These are phyloP conservation scores for Pyricularia sp. DNA, from an alignment of 2,329 filamentous ascomycete genomes.

Conservation along the genomic window DNA sequence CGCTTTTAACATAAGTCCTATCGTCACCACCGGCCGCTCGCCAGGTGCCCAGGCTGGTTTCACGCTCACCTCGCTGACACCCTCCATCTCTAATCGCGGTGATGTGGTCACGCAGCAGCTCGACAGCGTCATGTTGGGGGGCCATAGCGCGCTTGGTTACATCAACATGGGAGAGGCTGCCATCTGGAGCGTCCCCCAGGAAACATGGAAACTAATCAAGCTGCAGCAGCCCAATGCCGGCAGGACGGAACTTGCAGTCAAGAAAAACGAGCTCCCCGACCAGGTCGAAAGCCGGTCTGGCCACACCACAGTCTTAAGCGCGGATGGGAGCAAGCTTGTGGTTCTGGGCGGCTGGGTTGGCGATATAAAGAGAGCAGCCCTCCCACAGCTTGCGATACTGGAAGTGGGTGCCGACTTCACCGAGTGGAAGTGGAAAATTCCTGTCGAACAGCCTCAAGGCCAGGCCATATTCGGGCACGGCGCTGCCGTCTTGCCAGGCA, in stretches of 20 bases:
- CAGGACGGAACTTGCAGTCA: constrained; percentile 46
- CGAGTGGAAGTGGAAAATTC: constrained; percentile 63
- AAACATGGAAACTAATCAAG: constrained; percentile 74
- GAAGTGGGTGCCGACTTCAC: constrained; percentile 63
- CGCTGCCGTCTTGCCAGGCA: constrained; percentile 53
- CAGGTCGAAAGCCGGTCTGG: constrained; percentile 74
- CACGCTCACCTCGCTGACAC: constrained; percentile 63
- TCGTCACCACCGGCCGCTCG: constrained; percentile 39
- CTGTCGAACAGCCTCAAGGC: constrained; percentile 35
- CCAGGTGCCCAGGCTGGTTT: constrained; percentile 82
- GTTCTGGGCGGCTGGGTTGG: constrained; percentile 92
- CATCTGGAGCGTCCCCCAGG: constrained; percentile 76
- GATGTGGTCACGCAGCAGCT: constrained; percentile 62
- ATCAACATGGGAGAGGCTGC: constrained; percentile 92
- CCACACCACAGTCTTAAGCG: constrained; percentile 73
- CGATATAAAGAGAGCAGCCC: constrained; percentile 62
- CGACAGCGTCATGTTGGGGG: constrained; percentile 73
- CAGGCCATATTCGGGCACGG: constrained; percentile 53
- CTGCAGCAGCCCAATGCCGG: constrained; percentile 37
- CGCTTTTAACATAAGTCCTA: constrained; percentile 25
- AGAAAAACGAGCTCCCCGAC: constrained; percentile 14
- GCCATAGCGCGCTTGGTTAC: constrained; percentile 74
- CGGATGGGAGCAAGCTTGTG: constrained; percentile 69
- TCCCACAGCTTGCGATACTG: constrained; percentile 72
- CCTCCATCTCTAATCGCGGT: constrained; percentile 60